Evolutionary conservation across 2,329 filamentous ascomycete genomes (phyloP).

Genomic region (Dendryphion nanum): DNA sequence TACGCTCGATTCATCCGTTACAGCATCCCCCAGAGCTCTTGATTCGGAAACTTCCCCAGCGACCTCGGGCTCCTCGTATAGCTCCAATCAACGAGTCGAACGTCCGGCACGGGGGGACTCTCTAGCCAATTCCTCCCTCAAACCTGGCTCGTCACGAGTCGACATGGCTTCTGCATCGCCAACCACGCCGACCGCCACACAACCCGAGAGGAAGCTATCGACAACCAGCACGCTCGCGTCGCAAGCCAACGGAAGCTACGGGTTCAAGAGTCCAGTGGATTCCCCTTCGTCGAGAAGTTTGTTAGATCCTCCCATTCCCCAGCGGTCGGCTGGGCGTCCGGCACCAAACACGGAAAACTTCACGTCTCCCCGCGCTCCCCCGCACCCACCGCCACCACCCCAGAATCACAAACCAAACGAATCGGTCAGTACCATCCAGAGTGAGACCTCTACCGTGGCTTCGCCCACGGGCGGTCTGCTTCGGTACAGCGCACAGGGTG

Average conservation of each 20-base stretch:
- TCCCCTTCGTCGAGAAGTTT: slow-evolving; percentile 41
- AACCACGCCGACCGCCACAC: slow-evolving; percentile 40
- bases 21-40: slow-evolving; percentile 38
- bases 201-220: slow-evolving; percentile 43
- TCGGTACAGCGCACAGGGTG: slow-evolving; percentile 69
- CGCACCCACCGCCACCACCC: slow-evolving; percentile 42
- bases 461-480: slow-evolving; percentile 34
- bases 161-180: slow-evolving; percentile 51
- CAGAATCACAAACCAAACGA: slow-evolving; percentile 42
- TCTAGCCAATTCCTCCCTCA: slow-evolving; percentile 41
- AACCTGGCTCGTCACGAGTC: slow-evolving; percentile 58
- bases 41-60: slow-evolving; percentile 31
- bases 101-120: slow-evolving; percentile 62
- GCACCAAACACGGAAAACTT: slow-evolving; percentile 39
- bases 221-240: slow-evolving; percentile 21
- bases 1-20: slow-evolving; percentile 29
- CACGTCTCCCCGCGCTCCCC: slow-evolving; percentile 46
- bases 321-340: slow-evolving; percentile 49
- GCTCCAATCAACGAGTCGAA: slow-evolving; percentile 41
- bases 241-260: slow-evolving; percentile 42
- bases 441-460: slow-evolving; percentile 32
- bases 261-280: slow-evolving; percentile 44
- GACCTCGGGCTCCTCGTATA: slow-evolving; percentile 37
- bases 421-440: slow-evolving; percentile 46
- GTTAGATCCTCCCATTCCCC: slow-evolving; percentile 45